Evolutionary conservation across 345 rosid species (phyloP), one percentile per base, ranked within the genome.

Genomic region (Salix purpurea): DNA sequence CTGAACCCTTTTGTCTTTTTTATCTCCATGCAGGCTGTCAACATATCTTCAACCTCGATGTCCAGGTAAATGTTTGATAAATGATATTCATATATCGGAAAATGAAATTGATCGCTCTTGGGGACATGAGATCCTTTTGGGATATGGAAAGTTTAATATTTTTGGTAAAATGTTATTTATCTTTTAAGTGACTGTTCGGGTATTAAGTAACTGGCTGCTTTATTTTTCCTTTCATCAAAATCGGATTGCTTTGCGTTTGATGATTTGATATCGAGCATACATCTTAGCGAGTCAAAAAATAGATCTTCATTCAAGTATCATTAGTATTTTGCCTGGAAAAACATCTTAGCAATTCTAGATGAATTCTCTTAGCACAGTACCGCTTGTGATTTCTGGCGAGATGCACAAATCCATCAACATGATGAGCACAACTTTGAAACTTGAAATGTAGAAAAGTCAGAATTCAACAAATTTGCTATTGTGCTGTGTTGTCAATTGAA

Each of bases 31-130:
- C 87, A 96, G 99, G 91, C 76, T 94, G 83, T 91, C 93, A 21
- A 85, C 86, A 65, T 89, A 89, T 76, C 97, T 95, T 64, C 96
- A 90, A 83, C 99, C 99, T 15, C 88, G 87, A 65, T 95, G 97
- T 68, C 95, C 97, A 80, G 99, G 99, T 95, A 79, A 80, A 81
- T 67, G 28, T 71, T 80, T 76, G 36, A 56, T 18, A 30, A 48
- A 32, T 64, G 24, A 23, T 56, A 28, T 18, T 73, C 56, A 23
- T 66, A 52, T n/a, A 61, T 34, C 52, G 13, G 26, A 9, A 15
- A 36, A 37, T 9, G 54, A 70, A 75, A 24, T 44, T 71, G 40
- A 21, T 42, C 26, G 12, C 56, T 67, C 62, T 23, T 73, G 21
- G n/a, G 34, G 21, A 56, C 34, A 46, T 71, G 23, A 19, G 12